Base-by-base conservation (phyloP, 2,329 filamentous ascomycete species). In the Aureobasidium namibiae region DNA sequence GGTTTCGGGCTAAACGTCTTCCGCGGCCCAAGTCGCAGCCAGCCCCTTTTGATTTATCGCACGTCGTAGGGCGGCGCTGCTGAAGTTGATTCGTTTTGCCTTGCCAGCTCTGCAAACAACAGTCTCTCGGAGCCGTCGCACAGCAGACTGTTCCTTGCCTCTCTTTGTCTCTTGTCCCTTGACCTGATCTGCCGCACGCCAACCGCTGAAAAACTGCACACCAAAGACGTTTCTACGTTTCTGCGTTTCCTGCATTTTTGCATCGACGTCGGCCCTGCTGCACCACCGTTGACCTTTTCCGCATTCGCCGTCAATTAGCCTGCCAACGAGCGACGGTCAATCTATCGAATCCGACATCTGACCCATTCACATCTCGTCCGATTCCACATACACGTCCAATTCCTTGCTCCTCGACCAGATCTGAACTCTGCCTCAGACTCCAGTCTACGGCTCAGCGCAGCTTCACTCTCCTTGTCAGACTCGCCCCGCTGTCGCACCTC, bases 401-500 rank as follows among this genome's bases (percentile, higher is more conserved):
- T 33, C 54, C 31, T 39, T 48, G 54, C 54, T 57, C 41, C 33
- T 48, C 23, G 18, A 31, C 24, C 44, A 33, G 26, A 16, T 52
- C 46, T 16, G 33, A 50, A n/a, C 18, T n/a, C n/a, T n/a, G 11
- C n/a, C 8, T 8, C 38, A 39, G 3, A n/a, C 42, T 5, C 3
- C 49, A 26, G 18, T 39, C 16, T 31, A 57, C 54, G 33, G 54
- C 41, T 39, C 24, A 29, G 54, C 54, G 54, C 54, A 57, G 54
- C 54, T 57, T 57, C 54, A 57, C 54, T 57, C 42, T 57, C 54
- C 41, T 56, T 56, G 52, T 45, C 52, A 56, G 39, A 54, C 42
- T 46, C 31, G 41, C 54, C 39, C 46, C 38, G 46, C 57, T 59
- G 57, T 59, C 39, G 57, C 57, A 45, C 36, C 38, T 59, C 38